phyloP scores from a whole-genome alignment of 2,329 filamentous ascomycete species.

The Epichloe brachyelytri region DNA sequence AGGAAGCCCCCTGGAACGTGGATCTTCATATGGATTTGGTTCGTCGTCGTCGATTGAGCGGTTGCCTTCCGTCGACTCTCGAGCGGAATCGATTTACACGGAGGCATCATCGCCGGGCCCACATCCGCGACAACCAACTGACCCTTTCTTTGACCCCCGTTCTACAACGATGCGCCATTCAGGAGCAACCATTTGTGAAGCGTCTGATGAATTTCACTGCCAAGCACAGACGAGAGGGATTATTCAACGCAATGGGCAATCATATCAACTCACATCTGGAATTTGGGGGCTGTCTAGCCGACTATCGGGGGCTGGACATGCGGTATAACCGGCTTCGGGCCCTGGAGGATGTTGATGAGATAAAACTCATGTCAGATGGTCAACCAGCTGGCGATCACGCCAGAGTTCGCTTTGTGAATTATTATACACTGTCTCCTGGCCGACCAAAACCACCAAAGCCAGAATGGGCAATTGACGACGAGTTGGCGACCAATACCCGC shows the following conservation, averaged over 20 bases:
- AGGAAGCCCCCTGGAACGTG: background rate
- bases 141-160: slow-evolving; percentile 66
- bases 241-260: slow-evolving; percentile 56
- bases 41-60: slow-evolving; percentile 9
- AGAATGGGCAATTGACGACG: background rate
- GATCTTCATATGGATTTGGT: background rate
- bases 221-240: slow-evolving; percentile 61
- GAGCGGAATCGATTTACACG: background rate
- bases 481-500: background rate
- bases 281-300: slow-evolving; percentile 69
- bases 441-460: slow-evolving; percentile 36
- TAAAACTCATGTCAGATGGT: slow-evolving; percentile 16
- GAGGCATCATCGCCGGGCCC: background rate
- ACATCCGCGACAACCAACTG: slow-evolving; percentile 15
- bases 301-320: slow-evolving; percentile 55
- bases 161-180: slow-evolving; percentile 59
- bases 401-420: slow-evolving; percentile 71
- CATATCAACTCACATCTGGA: slow-evolving; percentile 72
- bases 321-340: slow-evolving; percentile 58
- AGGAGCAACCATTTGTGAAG: slow-evolving; percentile 57
- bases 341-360: slow-evolving; percentile 57
- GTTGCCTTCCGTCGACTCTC: slow-evolving; percentile 9
- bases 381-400: slow-evolving; percentile 18
- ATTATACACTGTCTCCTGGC: slow-evolving; percentile 78
- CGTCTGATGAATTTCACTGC: slow-evolving; percentile 62